Percentiles rank a stretch among this genome's conserved stretches.
phyloP scores from a whole-genome alignment of 495 filamentous ascomycete species.

The Cercophora newfieldiana region DNA sequence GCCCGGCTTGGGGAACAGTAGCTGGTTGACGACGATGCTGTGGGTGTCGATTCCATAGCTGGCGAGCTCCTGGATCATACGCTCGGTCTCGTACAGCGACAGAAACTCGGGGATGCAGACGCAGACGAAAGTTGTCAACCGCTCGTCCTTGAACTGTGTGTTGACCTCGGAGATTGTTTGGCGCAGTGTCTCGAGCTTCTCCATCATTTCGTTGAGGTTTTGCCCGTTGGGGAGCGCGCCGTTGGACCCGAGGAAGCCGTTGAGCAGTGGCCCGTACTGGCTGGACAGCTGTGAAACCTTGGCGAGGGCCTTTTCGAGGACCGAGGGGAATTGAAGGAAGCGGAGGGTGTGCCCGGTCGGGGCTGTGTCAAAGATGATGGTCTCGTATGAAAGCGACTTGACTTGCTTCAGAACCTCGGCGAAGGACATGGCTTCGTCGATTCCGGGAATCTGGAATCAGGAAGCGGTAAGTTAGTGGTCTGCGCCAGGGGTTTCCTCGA shows the following conservation, averaged over 20 bases:
- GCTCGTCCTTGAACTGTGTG: constrained; percentile 94
- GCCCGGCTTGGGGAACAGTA: constrained; percentile 85
- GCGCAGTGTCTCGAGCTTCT: constrained; percentile 89
- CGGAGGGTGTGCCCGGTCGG: constrained; percentile 98
- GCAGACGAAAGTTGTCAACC: constrained; percentile 96
- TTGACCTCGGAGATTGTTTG: constrained; percentile 95
- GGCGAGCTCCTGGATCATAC: constrained; percentile 98
- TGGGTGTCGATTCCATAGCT: constrained; percentile 95
- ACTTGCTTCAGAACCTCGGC: constrained; percentile 99
- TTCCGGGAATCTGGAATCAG: constrained; percentile 85
- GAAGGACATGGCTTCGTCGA: constrained; percentile 99
- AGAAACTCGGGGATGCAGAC: constrained; percentile 98
- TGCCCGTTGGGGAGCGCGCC: constrained; percentile 83
- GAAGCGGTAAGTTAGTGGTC: constrained; percentile 14
- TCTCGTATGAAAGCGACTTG: constrained; percentile 97
- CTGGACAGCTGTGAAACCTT: constrained; percentile 92
- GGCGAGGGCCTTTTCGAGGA: constrained; percentile 95
- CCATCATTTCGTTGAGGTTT: constrained; percentile 85
- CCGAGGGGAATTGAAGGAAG: constrained; percentile 97
- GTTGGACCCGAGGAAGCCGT: constrained; percentile 82
- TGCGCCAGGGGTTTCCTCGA: not conserved
- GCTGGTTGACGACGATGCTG: constrained; percentile 95
- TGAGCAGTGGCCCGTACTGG: constrained; percentile 95
- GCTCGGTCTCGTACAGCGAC: constrained; percentile 96
- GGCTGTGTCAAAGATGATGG: constrained; percentile 98